A percentile compares a stretch with the other conserved stretches of the same genome.
Conservation (phyloP, 148 eudicot species). For the Vaccinium myrtillus region DNA sequence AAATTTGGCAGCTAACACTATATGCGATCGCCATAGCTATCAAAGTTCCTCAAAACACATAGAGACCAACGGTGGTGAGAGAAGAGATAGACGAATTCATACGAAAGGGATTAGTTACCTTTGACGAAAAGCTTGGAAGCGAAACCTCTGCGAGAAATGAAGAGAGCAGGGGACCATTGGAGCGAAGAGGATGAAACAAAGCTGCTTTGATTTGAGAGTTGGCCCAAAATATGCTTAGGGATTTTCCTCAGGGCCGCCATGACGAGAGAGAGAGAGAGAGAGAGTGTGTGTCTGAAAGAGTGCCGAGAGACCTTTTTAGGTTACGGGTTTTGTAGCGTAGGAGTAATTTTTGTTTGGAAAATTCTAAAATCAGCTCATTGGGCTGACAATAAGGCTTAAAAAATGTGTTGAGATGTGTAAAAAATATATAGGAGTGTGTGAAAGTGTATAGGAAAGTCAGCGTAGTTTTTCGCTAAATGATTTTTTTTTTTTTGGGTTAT, state of each 20-base stretch:
- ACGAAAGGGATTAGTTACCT: constrained; percentile 33
- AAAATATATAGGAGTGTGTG: too few relatives aligned
- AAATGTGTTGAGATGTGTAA: too few relatives aligned
- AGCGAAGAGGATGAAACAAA: constrained; percentile 1
- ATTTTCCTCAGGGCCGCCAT: constrained; percentile 48
- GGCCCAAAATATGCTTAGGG: constrained; percentile 2
- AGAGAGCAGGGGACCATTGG: constrained; percentile 11
- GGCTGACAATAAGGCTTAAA: too few relatives aligned
- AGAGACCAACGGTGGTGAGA: background rate
- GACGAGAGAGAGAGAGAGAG: background rate
- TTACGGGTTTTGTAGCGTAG: too few relatives aligned
- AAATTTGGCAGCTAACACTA: background rate
- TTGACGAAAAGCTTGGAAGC: constrained; percentile 74
- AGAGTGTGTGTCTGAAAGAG: too few relatives aligned
- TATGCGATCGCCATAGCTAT: background rate
- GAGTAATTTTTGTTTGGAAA: too few relatives aligned
- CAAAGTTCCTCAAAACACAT: background rate
- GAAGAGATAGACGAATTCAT: background rate
- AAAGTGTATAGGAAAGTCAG: too few relatives aligned
- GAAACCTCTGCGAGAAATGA: constrained; percentile 54
- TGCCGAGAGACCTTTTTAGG: background rate
- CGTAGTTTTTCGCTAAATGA: too few relatives aligned
- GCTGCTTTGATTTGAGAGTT: constrained; percentile 11
- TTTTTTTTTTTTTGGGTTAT: too few relatives aligned
- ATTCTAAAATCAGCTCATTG: too few relatives aligned